Base-by-base conservation (phyloP, 1,284 basidiomycete species). In the Mycosarcoma mackinlayi region DNA sequence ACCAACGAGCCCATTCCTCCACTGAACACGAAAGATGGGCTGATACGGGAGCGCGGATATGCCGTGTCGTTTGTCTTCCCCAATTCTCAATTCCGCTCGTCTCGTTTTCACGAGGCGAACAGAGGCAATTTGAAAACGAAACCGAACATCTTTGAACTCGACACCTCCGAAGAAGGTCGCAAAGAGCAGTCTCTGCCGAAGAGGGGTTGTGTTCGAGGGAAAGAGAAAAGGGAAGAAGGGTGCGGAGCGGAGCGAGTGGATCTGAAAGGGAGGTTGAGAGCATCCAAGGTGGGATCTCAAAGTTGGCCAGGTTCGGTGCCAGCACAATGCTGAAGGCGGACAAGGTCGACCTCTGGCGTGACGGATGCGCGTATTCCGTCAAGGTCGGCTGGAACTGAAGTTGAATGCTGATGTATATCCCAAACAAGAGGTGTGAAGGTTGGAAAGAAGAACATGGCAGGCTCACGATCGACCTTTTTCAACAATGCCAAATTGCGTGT, bases 151-250 rank as follows among this genome's bases (percentile, higher is more conserved):
- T 60, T 66, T 66, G 48, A 66, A 38, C 55, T 42, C 30, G 57
- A 49, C 30, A 14, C 45, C 11, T 30, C 23, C 11, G 27, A 37
- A 47, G 42, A 33, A 33, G 42, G 27, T 54, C 63, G 38, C 56
- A 60, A 66, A 66, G 63, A 66, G 63, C 63, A 60, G 57, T 66
- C 48, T 66, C 63, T 66, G 63, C 63, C 63, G 52, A 66, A 66
- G 56, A 66, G 63, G 63, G 63, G 63, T 42, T 21, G 19, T 25
- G 25, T 44, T 18, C 6, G 30, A 23, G 23, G 24, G 11, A 35
- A 27, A 25, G 23, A 23, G 39, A 33, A 9, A 2, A 31, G 18
- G 27, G 37, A n/a, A 44, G 30, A 7, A 23, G 31, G 35, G 35
- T 16, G 13, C 16, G 28, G 46, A 5, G 7, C 18, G 23, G 21